A percentile compares a stretch with the other conserved stretches of the same genome.
phyloP scores from a whole-genome alignment of 1,139 yeast species.

The Tardiomyces depauwii region DNA sequence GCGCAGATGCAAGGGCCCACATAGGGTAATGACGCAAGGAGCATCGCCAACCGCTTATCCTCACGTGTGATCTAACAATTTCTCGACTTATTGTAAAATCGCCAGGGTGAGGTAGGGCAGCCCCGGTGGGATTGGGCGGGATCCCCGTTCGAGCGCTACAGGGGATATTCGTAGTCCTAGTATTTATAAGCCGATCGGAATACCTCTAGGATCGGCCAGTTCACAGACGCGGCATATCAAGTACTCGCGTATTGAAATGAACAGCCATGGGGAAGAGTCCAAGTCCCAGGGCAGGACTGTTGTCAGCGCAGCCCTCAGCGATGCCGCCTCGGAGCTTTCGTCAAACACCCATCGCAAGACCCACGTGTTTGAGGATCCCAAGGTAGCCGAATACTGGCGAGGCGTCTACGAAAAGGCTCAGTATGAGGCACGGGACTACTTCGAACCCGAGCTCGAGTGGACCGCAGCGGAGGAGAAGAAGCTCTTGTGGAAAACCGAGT shows the following conservation, averaged over 20 bases:
- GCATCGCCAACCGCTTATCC: background rate
- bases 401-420: conserved; percentile 31
- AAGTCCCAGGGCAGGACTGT: background rate
- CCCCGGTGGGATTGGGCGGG: too few relatives aligned
- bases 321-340: background rate
- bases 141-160: too few relatives aligned
- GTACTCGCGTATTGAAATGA: background rate
- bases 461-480: conserved; percentile 32
- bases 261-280: background rate
- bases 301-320: background rate
- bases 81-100: background rate
- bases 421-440: conserved; percentile 36
- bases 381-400: conserved; percentile 31
- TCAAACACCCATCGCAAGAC: background rate
- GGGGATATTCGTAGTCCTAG: too few relatives aligned
- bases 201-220: too few relatives aligned
- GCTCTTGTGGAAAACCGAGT: conserved; percentile 34
- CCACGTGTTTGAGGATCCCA: conserved; percentile 27
- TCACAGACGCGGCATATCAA: background rate
- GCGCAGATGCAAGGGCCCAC: background rate
- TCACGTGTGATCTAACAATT: background rate
- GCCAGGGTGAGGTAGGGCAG: background rate
- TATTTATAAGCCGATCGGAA: too few relatives aligned
- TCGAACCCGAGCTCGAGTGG: conserved; percentile 42
- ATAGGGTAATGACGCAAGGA: background rate